These are phyloP conservation scores for Suillus plorans DNA, from an alignment of 768 basidiomycete species.

Conservation along the genomic window DNA sequence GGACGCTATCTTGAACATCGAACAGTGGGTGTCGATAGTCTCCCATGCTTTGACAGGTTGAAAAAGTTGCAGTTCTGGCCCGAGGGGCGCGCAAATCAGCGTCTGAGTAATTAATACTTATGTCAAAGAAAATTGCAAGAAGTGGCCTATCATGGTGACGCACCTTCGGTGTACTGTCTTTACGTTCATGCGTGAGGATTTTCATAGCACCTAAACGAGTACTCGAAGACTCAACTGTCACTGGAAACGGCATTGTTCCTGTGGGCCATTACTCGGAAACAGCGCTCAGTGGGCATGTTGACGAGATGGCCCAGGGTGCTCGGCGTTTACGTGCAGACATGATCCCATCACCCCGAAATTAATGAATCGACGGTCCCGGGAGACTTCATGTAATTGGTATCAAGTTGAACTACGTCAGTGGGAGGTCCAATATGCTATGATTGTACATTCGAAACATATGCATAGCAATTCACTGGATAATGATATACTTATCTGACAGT, in stretches of 20 bases:
- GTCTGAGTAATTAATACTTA: background rate
- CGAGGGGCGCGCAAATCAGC: background rate
- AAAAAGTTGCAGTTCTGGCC: background rate
- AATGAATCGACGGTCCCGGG: conserved; percentile 3
- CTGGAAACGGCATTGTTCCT: background rate
- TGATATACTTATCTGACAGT: conserved; percentile 9
- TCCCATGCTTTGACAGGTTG: conserved; percentile 5
- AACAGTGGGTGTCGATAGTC: background rate
- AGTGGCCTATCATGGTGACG: background rate
- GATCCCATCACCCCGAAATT: conserved; percentile 4
- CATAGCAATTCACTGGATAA: conserved; percentile 8
- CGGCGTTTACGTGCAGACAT: conserved; percentile 1
- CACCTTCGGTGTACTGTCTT: background rate
- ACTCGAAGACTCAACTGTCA: conserved; percentile 2
- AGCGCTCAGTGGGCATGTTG: background rate
- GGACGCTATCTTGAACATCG: conserved; percentile 2
- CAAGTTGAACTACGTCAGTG: background rate
- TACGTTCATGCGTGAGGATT: conserved; percentile 2
- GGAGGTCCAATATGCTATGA: background rate
- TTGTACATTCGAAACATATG: conserved; percentile 7
- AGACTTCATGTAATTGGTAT: background rate
- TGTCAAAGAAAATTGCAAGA: background rate
- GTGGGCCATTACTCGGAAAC: background rate
- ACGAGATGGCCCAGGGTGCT: background rate
- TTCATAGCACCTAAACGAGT: background rate